A percentile compares a stretch with the other conserved stretches of the same genome.
These are phyloP conservation scores for Daldinia childiae DNA, from an alignment of 495 filamentous ascomycete genomes.

Conservation along the genomic window DNA sequence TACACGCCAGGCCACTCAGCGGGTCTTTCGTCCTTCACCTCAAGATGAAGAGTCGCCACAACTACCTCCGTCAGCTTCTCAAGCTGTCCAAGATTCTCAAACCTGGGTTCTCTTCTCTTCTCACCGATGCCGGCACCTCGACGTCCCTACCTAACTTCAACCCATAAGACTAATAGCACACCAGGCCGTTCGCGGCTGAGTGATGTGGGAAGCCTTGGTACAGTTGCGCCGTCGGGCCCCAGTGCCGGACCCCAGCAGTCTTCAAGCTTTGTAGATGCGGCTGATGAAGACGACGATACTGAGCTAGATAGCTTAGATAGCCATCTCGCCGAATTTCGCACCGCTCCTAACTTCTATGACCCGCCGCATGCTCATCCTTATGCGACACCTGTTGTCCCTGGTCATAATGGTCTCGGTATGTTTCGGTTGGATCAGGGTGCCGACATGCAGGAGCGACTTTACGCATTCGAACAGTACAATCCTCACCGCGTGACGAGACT, in stretches of 20 bases:
- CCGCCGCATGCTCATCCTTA: slow-evolving; percentile 49
- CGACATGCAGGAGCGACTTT: slow-evolving; percentile 79
- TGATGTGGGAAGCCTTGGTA: slow-evolving; percentile 85
- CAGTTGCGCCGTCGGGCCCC: slow-evolving; percentile 62
- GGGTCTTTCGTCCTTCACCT: slow-evolving; percentile 63
- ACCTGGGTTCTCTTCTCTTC: slow-evolving; percentile 98
- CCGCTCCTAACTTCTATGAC: slow-evolving; percentile 64
- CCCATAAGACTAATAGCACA: slow-evolving; percentile 74
- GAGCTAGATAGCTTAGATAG: slow-evolving; percentile 93
- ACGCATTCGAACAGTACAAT: slow-evolving; percentile 85
- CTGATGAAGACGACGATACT: slow-evolving; percentile 71
- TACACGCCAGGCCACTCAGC: slow-evolving; percentile 67
- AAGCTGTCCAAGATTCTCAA: slow-evolving; percentile 71
- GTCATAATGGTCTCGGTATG: slow-evolving; percentile 89
- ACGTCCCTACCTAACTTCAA: slow-evolving; percentile 77
- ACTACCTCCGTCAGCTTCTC: slow-evolving; percentile 51
- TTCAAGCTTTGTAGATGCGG: slow-evolving; percentile 54
- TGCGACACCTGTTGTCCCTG: slow-evolving; percentile 74
- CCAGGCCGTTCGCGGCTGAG: slow-evolving; percentile 78
- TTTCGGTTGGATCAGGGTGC: slow-evolving; percentile 65
- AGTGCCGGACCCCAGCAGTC: slow-evolving; percentile 53
- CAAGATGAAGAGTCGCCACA: slow-evolving; percentile 58
- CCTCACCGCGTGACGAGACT: slow-evolving; percentile 73
- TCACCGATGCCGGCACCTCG: slow-evolving; percentile 67
- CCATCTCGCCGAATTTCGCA: slow-evolving; percentile 84